Evolutionary conservation across 768 basidiomycete species (phyloP).

Genomic region (Suillus placidus): DNA sequence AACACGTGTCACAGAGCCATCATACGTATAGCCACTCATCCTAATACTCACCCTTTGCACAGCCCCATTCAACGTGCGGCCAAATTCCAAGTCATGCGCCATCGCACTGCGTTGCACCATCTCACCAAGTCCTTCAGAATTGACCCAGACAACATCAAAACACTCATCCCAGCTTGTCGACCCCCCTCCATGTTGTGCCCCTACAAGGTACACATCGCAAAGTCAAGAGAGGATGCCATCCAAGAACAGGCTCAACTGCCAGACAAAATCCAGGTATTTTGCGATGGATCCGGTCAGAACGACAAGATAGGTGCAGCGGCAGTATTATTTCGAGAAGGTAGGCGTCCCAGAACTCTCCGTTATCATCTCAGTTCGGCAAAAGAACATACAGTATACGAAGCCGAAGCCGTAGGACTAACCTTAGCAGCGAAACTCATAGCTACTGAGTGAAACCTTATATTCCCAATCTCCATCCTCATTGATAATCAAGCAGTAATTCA

Average conservation of each 20-base stretch:
- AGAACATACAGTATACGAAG: conserved; percentile 23
- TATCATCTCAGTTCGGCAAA: conserved; percentile 4
- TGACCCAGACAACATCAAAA: conserved; percentile 3
- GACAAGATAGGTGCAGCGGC: not conserved
- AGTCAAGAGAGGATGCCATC: not conserved
- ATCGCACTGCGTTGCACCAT: conserved; percentile 16
- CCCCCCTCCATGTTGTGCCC: no score
- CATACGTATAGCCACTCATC: conserved; percentile 15
- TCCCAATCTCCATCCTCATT: not conserved
- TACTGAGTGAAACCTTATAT: not conserved
- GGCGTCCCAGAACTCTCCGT: not conserved
- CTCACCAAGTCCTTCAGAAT: conserved; percentile 9
- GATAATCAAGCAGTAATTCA: conserved; percentile 18
- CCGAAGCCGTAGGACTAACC: conserved; percentile 15
- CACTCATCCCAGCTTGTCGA: not conserved
- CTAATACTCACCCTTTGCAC: conserved; percentile 13
- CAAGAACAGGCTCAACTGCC: not conserved
- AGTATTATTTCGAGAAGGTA: not conserved
- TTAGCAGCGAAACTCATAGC: conserved; percentile 14
- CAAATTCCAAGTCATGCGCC: not conserved
- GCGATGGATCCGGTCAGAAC: not conserved
- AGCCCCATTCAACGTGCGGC: not conserved
- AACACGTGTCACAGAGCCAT: conserved; percentile 7
- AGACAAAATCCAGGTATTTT: not conserved
- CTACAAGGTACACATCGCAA: not conserved